Percentiles rank a stretch among this genome's conserved stretches.
These are phyloP conservation scores for Tolypocladium tropicale DNA, from an alignment of 2,329 filamentous ascomycete genomes.

Conservation along the genomic window DNA sequence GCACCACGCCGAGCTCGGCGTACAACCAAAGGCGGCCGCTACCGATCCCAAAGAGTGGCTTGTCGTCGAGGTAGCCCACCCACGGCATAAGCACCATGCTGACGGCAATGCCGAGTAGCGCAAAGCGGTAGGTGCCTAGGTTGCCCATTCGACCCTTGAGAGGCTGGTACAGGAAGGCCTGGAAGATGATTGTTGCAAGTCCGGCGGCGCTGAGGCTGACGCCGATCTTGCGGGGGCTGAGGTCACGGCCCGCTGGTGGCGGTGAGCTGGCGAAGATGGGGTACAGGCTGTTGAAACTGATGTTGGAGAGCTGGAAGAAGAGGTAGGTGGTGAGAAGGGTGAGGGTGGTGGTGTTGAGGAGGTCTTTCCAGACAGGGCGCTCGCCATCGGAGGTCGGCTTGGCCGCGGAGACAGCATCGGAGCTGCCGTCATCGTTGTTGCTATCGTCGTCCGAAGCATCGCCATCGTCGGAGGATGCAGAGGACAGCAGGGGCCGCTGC, in stretches of 20 bases:
- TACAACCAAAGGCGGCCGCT: slow-evolving; percentile 63
- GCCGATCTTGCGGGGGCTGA: slow-evolving; percentile 74
- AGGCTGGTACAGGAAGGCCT: slow-evolving; percentile 73
- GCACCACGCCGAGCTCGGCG: slow-evolving; percentile 64
- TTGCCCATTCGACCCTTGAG: slow-evolving; percentile 76
- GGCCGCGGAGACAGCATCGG: neutral
- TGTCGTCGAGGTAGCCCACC: slow-evolving; percentile 64
- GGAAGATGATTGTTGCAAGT: slow-evolving; percentile 77
- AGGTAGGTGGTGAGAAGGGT: slow-evolving; percentile 77
- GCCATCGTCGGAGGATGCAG: slow-evolving; percentile 11
- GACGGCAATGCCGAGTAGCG: slow-evolving; percentile 68
- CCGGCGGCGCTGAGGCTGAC: slow-evolving; percentile 78
- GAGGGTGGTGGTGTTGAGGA: slow-evolving; percentile 74
- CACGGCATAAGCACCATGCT: slow-evolving; percentile 85
- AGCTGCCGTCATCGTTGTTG: slow-evolving; percentile 9
- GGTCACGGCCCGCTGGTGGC: slow-evolving; percentile 63
- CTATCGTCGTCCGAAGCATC: slow-evolving; percentile 2
- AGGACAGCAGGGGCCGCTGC: slow-evolving; percentile 18
- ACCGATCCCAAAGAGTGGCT: slow-evolving; percentile 45
- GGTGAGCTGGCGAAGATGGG: slow-evolving; percentile 79
- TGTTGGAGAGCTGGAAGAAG: slow-evolving; percentile 88
- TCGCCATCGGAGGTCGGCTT: slow-evolving; percentile 5
- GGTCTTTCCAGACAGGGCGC: slow-evolving; percentile 35
- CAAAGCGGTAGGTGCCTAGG: slow-evolving; percentile 69
- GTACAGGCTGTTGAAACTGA: slow-evolving; percentile 90